Conservation (phyloP, 2,329 filamentous ascomycete genomes). For the Fusarium odoratissimum region DNA sequence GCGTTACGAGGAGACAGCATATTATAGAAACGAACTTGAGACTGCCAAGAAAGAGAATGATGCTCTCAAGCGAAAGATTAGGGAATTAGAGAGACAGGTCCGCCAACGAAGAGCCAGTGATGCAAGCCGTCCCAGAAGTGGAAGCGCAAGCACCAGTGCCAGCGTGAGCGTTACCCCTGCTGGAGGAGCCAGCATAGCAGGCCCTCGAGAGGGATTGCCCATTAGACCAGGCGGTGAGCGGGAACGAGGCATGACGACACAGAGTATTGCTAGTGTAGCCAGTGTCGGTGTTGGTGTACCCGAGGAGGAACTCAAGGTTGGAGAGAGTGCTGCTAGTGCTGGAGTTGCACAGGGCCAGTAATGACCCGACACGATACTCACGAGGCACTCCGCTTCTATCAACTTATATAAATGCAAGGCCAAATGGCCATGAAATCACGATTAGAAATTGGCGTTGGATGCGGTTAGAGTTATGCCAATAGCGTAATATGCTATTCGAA, state of each 20-base stretch:
- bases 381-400: neutral
- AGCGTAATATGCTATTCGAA: constrained; percentile 9
- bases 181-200: constrained; percentile 58
- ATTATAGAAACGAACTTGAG: constrained; percentile 70
- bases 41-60: constrained; percentile 73
- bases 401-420: neutral
- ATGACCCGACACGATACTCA: neutral
- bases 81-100: constrained; percentile 69
- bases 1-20: constrained; percentile 72
- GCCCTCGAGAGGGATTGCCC: constrained; percentile 54
- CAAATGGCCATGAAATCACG: constrained; percentile 33
- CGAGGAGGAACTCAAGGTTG: constrained; percentile 70
- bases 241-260: constrained; percentile 56
- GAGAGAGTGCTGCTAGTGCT: constrained; percentile 69
- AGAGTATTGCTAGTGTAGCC: constrained; percentile 59
- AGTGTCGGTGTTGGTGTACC: constrained; percentile 66
- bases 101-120: constrained; percentile 62
- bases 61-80: constrained; percentile 67
- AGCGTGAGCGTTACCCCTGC: constrained; percentile 57
- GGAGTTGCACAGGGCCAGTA: constrained; percentile 40
- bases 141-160: constrained; percentile 65
- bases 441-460: constrained; percentile 41
- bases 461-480: constrained; percentile 31
- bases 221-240: constrained; percentile 47
- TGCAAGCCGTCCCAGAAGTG: constrained; percentile 59